Percentiles rank a stretch among this genome's conserved stretches.
phyloP scores from a whole-genome alignment of 2,329 filamentous ascomycete species.

The Fusarium anthophilum region DNA sequence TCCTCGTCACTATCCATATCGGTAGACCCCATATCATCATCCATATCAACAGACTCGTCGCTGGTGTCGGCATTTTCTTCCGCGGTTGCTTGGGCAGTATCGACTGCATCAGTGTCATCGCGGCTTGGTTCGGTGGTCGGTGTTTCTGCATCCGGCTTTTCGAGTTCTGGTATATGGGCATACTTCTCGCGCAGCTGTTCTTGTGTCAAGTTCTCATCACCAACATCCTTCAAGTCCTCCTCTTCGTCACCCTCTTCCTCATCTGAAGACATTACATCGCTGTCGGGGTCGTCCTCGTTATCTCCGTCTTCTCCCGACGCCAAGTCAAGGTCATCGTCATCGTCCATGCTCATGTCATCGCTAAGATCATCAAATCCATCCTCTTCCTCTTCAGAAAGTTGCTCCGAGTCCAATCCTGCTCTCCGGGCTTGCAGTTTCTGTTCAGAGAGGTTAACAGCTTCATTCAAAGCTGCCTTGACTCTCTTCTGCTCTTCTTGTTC shows the following conservation, averaged over 20 bases:
- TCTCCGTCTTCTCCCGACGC: conserved; percentile 52
- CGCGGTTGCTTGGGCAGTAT: conserved; percentile 34
- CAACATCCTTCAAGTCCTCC: conserved; percentile 61
- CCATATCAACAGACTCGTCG: conserved; percentile 75
- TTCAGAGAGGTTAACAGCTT: conserved; percentile 77
- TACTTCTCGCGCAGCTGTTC: conserved; percentile 77
- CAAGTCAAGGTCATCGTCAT: conserved; percentile 46
- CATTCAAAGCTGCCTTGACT: conserved; percentile 74
- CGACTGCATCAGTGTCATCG: conserved; percentile 38
- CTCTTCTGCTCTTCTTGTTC: conserved; percentile 71
- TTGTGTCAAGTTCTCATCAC: conserved; percentile 73
- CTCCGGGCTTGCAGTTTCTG: conserved; percentile 72
- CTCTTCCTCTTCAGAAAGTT: conserved; percentile 55
- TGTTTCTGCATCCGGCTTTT: conserved; percentile 42
- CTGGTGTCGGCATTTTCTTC: conserved; percentile 57
- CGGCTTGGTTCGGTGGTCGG: conserved; percentile 33
- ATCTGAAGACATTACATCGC: conserved; percentile 68
- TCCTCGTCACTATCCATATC: conserved; percentile 58
- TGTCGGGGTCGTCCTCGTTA: conserved; percentile 53
- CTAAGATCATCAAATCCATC: conserved; percentile 59
- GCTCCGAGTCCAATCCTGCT: conserved; percentile 63
- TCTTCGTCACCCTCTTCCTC: conserved; percentile 71
- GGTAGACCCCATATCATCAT: conserved; percentile 70
- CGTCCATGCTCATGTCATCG: conserved; percentile 53
- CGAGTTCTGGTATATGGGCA: conserved; percentile 66